These are phyloP conservation scores for Cardamine resedifolia DNA, from an alignment of 345 rosid species.

Conservation along the genomic window DNA sequence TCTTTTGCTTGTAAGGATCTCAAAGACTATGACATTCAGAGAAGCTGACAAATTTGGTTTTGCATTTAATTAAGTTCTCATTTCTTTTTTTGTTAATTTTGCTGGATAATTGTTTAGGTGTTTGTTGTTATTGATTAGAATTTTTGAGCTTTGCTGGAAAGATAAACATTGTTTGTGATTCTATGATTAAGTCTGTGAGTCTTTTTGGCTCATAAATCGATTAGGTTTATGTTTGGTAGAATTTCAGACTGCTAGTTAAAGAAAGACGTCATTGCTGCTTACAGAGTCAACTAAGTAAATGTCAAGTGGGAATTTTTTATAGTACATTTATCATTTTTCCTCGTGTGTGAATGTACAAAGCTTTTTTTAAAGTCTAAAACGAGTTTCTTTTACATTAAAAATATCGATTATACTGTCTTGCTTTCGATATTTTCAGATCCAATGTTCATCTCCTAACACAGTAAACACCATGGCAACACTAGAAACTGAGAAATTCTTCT, in stretches of 20 bases:
- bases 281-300: conserved; percentile 16
- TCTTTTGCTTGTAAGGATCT: conserved; percentile 16
- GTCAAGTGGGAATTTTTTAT: background rate
- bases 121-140: conserved; percentile 3
- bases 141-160: background rate
- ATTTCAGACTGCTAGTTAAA: conserved; percentile 24
- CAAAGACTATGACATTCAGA: conserved; percentile 2
- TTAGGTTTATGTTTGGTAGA: conserved; percentile 1
- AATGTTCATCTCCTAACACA: conserved; percentile 30
- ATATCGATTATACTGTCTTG: conserved; percentile 6
- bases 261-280: conserved; percentile 37
- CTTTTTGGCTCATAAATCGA: conserved; percentile 6
- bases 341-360: conserved; percentile 20
- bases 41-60: background rate
- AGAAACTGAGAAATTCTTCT: conserved; percentile 37
- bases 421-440: conserved; percentile 29
- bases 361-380: conserved; percentile 19
- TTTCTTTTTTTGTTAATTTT: background rate
- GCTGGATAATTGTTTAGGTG: background rate
- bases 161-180: background rate
- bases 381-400: conserved; percentile 11
- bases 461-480: conserved; percentile 32
- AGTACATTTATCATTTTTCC: background rate
- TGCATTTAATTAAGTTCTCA: background rate
- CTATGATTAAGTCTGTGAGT: background rate